Evolutionary conservation across 768 basidiomycete species (phyloP).

Genomic region (Gloeostereum incarnatum): DNA sequence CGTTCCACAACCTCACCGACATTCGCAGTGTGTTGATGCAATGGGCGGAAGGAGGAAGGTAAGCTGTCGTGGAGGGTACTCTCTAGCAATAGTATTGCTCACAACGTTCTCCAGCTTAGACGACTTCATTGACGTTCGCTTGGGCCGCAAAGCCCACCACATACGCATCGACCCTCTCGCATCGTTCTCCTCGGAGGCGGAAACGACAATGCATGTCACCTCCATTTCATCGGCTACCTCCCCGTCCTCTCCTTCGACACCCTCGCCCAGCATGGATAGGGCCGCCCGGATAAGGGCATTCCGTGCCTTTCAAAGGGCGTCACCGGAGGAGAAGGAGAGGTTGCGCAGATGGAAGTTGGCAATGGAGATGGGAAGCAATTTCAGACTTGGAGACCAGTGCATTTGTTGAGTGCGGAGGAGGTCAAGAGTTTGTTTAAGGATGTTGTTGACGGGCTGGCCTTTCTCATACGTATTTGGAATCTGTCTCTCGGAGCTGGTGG

Average conservation of each 20-base stretch:
- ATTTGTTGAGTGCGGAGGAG: conserved; percentile 81
- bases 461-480: conserved; percentile 59
- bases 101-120: conserved; percentile 45
- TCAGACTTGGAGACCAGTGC: conserved; percentile 60
- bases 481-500: conserved; percentile 4
- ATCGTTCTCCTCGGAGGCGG: conserved; percentile 36
- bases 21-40: conserved; percentile 73
- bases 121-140: conserved; percentile 75
- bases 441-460: conserved; percentile 78
- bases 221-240: conserved; percentile 12
- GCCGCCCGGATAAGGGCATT: conserved; percentile 73
- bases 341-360: conserved; percentile 50
- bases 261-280: too few species aligned
- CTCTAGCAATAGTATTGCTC: too few species aligned
- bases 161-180: conserved; percentile 30
- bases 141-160: conserved; percentile 50
- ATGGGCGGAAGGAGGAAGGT: conserved; percentile 86
- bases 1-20: not conserved
- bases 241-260: conserved; percentile 5
- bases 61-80: conserved; percentile 3
- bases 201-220: conserved; percentile 20
- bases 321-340: conserved; percentile 54
- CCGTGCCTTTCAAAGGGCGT: conserved; percentile 55
- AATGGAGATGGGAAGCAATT: conserved; percentile 24
- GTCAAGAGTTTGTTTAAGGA: conserved; percentile 74